Percentiles rank a stretch among this genome's conserved stretches.
These are phyloP conservation scores for Penicillium sp. DNA, from an alignment of 2,329 filamentous ascomycete species.

Conservation along the genomic window DNA sequence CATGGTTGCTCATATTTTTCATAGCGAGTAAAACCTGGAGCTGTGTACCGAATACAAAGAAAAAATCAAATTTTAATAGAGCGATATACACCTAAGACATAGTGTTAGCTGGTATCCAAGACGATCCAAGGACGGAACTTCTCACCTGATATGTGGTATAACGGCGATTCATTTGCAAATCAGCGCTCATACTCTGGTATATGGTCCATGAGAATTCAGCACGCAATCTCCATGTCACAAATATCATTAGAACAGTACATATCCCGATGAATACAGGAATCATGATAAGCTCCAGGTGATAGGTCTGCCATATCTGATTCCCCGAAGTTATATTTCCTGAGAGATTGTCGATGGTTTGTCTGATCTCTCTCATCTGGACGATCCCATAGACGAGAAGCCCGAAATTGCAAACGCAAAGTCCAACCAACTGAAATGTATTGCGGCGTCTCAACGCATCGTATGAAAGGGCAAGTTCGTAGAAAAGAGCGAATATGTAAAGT, in stretches of 20 bases:
- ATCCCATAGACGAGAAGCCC: conserved; percentile 22
- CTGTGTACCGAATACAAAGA: conserved; percentile 26
- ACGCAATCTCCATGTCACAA: conserved; percentile 25
- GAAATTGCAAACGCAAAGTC: conserved; percentile 24
- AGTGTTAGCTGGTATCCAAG: not conserved
- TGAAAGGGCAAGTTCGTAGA: conserved; percentile 24
- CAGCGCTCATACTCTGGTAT: conserved; percentile 27
- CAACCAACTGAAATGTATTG: conserved; percentile 25
- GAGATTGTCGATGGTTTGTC: conserved; percentile 11
- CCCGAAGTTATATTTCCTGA: not conserved
- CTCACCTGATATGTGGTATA: conserved; percentile 26
- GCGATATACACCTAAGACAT: conserved; percentile 26
- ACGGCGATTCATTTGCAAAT: conserved; percentile 26
- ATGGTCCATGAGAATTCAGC: conserved; percentile 26
- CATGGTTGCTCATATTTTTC: conserved; percentile 5
- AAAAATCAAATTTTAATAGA: conserved; percentile 26
- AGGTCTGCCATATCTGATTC: conserved; percentile 5
- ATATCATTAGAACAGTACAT: conserved; percentile 16
- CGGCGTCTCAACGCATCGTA: conserved; percentile 25
- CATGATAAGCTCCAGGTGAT: conserved; percentile 20
- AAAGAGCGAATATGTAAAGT: conserved; percentile 25
- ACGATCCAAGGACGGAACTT: too few relatives aligned
- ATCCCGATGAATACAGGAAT: conserved; percentile 21
- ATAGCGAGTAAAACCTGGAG: conserved; percentile 22
- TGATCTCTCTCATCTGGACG: conserved; percentile 22